phyloP scores from a whole-genome alignment of 306 rosid genomes.

The Vigna unguiculata region DNA sequence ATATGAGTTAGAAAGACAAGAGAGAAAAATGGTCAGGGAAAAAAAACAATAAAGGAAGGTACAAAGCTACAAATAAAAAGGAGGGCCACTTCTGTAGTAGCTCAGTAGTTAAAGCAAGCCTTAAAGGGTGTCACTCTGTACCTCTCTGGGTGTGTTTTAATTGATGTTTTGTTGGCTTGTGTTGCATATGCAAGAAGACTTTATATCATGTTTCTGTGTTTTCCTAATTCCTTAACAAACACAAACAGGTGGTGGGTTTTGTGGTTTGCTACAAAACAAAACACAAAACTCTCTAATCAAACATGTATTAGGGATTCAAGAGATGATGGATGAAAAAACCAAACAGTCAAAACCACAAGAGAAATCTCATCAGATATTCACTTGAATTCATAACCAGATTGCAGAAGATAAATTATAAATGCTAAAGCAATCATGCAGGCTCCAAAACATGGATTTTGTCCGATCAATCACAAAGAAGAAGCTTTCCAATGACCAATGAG shows the following conservation, averaged over 20 bases:
- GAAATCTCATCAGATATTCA: slow-evolving; percentile 16
- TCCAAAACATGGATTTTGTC: slow-evolving; percentile 34
- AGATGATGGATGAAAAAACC: background rate
- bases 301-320: slow-evolving; percentile 4
- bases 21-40: slow-evolving; percentile 37
- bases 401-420: slow-evolving; percentile 18
- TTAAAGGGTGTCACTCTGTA: slow-evolving; percentile 49
- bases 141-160: slow-evolving; percentile 48
- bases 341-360: background rate
- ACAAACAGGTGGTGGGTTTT: slow-evolving; percentile 33
- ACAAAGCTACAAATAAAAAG: slow-evolving; percentile 49
- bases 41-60: slow-evolving; percentile 35
- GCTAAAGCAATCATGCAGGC: slow-evolving; percentile 26
- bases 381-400: slow-evolving; percentile 11
- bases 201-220: slow-evolving; percentile 31
- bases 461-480: slow-evolving; percentile 42
- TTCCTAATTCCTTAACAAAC: slow-evolving; percentile 40
- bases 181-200: slow-evolving; percentile 44
- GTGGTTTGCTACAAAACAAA: background rate
- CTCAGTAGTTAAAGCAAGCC: slow-evolving; percentile 59
- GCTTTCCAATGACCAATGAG: slow-evolving; percentile 50
- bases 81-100: slow-evolving; percentile 60
- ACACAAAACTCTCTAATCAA: slow-evolving; percentile 28
- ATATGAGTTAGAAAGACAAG: slow-evolving; percentile 37
- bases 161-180: slow-evolving; percentile 53